These are phyloP conservation scores for Boletus huronensis DNA, from an alignment of 768 basidiomycete genomes.

Conservation along the genomic window DNA sequence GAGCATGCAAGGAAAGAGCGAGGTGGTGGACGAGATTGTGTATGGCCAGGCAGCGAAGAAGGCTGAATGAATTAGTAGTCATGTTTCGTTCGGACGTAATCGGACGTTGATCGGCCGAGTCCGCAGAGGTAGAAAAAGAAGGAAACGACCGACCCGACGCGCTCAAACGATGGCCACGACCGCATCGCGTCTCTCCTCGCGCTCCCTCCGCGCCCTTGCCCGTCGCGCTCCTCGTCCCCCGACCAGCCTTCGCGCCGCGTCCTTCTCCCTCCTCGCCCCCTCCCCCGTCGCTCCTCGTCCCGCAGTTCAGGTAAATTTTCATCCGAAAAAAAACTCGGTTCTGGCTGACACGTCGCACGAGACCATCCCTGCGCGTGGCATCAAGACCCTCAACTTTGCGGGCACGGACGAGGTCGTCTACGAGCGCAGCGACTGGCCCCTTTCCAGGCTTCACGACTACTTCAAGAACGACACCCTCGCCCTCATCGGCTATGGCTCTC, in stretches of 20 bases:
- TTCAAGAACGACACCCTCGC: conserved; percentile 99
- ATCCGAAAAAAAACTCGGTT: conserved; percentile 27
- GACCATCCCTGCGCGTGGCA: conserved; percentile 62
- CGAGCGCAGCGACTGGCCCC: conserved; percentile 96
- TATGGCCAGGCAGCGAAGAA: conserved; percentile 38
- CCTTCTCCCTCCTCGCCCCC: conserved; percentile 66
- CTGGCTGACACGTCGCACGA: conserved; percentile 7
- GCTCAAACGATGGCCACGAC: conserved; percentile 54
- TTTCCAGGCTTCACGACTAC: conserved; percentile 97
- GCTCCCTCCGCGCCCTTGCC: conserved; percentile 59
- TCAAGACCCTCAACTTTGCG: conserved; percentile 97
- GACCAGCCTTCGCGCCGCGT: conserved; percentile 46
- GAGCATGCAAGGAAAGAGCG: conserved; percentile 35
- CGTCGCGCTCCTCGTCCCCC: conserved; percentile 59
- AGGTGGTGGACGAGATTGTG: conserved; percentile 39
- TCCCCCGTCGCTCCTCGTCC: conserved; percentile 31
- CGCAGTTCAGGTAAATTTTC: conserved; percentile 28
- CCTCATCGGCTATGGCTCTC: conserved; percentile 98
- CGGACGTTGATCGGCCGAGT: conserved; percentile 25
- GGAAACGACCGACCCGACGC: not conserved
- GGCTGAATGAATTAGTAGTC: conserved; percentile 15
- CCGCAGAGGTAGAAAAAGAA: conserved; percentile 10
- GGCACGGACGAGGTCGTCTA: conserved; percentile 92
- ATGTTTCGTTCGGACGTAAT: conserved; percentile 8
- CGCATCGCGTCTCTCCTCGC: conserved; percentile 56